These are phyloP conservation scores for Lentinus tigrinus DNA, from an alignment of 768 basidiomycete species.

Conservation along the genomic window DNA sequence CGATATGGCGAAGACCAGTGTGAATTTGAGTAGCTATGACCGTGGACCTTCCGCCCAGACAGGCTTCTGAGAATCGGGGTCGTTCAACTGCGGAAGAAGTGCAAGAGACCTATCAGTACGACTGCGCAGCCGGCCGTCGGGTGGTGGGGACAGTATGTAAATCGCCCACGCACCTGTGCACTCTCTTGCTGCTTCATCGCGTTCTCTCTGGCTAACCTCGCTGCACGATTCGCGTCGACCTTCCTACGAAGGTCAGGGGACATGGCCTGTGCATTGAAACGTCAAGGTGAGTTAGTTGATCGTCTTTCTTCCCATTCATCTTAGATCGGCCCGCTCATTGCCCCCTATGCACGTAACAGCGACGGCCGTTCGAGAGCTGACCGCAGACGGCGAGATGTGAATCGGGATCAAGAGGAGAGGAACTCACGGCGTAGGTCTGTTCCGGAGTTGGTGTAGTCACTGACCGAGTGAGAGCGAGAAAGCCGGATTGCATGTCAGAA, in stretches of 20 bases:
- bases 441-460: slow-evolving; percentile 34
- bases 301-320: not conserved
- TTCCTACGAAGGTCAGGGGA: slow-evolving; percentile 36
- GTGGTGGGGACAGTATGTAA: not conserved
- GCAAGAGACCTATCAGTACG: slow-evolving; percentile 3
- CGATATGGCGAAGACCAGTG: not conserved
- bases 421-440: slow-evolving; percentile 34
- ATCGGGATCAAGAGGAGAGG: not conserved
- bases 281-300: not conserved
- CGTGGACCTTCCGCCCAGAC: slow-evolving; percentile 32
- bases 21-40: slow-evolving; percentile 1
- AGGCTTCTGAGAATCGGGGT: slow-evolving; percentile 37
- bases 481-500: not conserved
- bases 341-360: not conserved
- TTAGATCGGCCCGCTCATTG: not conserved
- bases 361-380: not conserved
- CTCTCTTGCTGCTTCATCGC: slow-evolving; percentile 28
- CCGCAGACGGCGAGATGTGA: not conserved
- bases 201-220: slow-evolving; percentile 32
- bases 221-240: slow-evolving; percentile 36
- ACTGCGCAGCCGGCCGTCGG: not conserved
- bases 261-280: slow-evolving; percentile 27
- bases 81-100: slow-evolving; percentile 22
- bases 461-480: slow-evolving; percentile 9
- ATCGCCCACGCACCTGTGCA: slow-evolving; percentile 26